These are phyloP conservation scores for Kurtzmaniella natalensis DNA, from an alignment of 1,139 yeast species.

Conservation along the genomic window DNA sequence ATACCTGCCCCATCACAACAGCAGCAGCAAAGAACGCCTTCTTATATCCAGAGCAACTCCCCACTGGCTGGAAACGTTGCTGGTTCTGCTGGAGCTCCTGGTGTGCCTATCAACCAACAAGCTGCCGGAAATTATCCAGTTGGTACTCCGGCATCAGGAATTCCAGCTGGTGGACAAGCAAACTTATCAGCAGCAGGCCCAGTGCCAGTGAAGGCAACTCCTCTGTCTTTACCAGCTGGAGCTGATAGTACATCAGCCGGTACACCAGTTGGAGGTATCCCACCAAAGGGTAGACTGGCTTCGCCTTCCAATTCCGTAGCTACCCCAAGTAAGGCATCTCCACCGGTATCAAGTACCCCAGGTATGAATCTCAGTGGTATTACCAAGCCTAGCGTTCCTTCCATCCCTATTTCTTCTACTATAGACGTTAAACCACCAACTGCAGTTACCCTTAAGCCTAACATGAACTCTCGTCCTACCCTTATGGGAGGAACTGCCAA, in stretches of 20 bases:
- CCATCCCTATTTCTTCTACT: constrained; percentile 42
- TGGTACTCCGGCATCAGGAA: constrained; percentile 7
- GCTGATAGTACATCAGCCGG: constrained; percentile 9
- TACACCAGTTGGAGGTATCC: constrained; percentile 3
- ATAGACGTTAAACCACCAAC: constrained; percentile 47
- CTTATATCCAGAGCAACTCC: neutral
- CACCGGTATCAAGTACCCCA: constrained; percentile 11
- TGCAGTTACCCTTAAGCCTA: constrained; percentile 29
- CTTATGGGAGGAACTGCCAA: constrained; percentile 83
- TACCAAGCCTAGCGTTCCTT: constrained; percentile 64
- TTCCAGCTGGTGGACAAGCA: neutral
- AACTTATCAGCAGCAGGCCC: constrained; percentile 1
- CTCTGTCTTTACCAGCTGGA: too few relatives aligned
- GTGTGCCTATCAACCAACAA: constrained; percentile 9
- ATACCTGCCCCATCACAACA: constrained; percentile 6
- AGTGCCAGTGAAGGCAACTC: neutral
- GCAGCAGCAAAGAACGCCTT: constrained; percentile 8
- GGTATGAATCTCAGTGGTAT: constrained; percentile 35
- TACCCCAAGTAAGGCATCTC: constrained; percentile 6
- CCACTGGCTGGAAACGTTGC: constrained; percentile 1
- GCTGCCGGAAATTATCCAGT: constrained; percentile 10
- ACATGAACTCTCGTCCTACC: constrained; percentile 61
- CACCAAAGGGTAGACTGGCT: constrained; percentile 4
- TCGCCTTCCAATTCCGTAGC: constrained; percentile 6
- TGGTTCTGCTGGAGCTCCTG: constrained; percentile 7